phyloP scores from a whole-genome alignment of 805 yeast genomes.

The Wickerhamomyces tratensis region DNA sequence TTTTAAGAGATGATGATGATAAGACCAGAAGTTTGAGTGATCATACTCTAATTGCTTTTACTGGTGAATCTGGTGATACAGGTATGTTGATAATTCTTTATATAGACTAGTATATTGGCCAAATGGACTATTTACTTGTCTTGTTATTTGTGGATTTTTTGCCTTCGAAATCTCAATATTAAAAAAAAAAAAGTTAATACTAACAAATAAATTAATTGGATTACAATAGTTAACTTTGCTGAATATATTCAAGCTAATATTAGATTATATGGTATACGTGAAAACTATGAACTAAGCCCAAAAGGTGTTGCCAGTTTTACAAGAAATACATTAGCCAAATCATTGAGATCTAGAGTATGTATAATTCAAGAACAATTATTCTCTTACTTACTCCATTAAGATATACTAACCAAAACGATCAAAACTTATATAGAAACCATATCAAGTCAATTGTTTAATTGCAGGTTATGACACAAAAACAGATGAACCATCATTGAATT shows the following conservation, averaged over 20 bases:
- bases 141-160: no score
- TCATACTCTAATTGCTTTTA: slow-evolving; percentile 75
- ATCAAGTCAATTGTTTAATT: slow-evolving; percentile 82
- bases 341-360: slow-evolving; percentile 68
- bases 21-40: slow-evolving; percentile 69
- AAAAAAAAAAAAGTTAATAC: neutral
- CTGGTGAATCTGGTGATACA: slow-evolving; percentile 96
- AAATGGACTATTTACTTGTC: no score
- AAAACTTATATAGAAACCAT: slow-evolving; percentile 49
- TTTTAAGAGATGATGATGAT: slow-evolving; percentile 69
- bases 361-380: neutral
- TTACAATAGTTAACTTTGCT: slow-evolving; percentile 62
- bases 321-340: slow-evolving; percentile 78
- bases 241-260: slow-evolving; percentile 91
- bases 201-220: neutral
- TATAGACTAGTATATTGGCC: neutral
- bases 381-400: no score
- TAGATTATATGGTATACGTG: slow-evolving; percentile 80
- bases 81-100: slow-evolving; percentile 15
- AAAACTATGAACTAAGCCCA: slow-evolving; percentile 72
- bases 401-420: no score
- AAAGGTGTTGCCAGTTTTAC: slow-evolving; percentile 83
- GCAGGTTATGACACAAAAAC: slow-evolving; percentile 69
- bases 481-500: slow-evolving; percentile 58
- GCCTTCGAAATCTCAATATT: neutral